Conservation (phyloP, 345 rosid genomes). For the Heritiera littoralis region DNA sequence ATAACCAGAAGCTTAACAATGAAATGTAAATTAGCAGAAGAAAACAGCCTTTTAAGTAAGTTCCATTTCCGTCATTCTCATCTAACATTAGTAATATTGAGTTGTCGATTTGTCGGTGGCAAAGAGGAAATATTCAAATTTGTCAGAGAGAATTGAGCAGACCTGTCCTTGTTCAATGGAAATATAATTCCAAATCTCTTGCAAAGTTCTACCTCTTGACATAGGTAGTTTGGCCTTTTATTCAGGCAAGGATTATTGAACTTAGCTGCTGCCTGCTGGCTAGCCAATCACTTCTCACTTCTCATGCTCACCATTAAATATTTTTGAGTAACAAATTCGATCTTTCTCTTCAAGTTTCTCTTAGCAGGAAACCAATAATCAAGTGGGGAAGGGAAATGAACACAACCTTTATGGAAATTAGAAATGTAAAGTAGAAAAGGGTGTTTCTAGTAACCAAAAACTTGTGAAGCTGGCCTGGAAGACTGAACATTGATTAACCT, state of each 20-base stretch:
- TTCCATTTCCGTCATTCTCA: slow-evolving; percentile 1
- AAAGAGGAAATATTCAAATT: too few relatives aligned
- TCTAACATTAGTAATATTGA: not conserved
- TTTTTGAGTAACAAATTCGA: slow-evolving; percentile 47
- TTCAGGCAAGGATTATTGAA: slow-evolving; percentile 27
- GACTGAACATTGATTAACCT: too few relatives aligned
- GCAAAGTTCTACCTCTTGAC: not conserved
- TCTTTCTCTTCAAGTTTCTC: slow-evolving; percentile 36
- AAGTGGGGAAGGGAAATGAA: not conserved
- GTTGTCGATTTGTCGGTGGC: too few relatives aligned
- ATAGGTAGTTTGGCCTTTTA: slow-evolving; percentile 34
- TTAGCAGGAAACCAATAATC: not conserved
- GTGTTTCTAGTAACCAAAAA: too few relatives aligned
- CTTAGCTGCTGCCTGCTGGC: slow-evolving; percentile 27
- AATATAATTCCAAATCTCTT: slow-evolving; percentile 1
- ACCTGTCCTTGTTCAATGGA: too few relatives aligned
- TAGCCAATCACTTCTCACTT: slow-evolving; percentile 8
- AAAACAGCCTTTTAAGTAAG: not conserved
- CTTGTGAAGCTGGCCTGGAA: too few relatives aligned
- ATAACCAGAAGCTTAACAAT: not conserved
- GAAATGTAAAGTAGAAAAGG: not conserved
- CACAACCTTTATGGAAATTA: not conserved
- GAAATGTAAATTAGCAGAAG: not conserved
- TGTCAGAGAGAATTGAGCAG: too few relatives aligned
- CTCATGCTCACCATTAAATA: slow-evolving; percentile 27